Conservation (phyloP, 1,284 basidiomycete genomes). For the Trichosporon sp. region DNA sequence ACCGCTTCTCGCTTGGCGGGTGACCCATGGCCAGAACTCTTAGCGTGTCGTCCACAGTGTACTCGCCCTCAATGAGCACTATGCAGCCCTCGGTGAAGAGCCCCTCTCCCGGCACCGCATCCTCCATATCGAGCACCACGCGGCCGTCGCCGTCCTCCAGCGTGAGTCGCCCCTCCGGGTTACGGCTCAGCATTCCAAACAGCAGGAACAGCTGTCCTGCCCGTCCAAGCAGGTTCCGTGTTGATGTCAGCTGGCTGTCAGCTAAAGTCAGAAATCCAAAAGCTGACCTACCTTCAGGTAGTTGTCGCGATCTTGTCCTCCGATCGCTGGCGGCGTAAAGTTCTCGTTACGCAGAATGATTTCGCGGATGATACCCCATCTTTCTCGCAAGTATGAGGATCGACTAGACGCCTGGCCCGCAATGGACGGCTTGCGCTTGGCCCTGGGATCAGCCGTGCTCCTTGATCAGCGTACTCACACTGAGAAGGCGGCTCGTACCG, state of each 20-base stretch:
- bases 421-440: constrained; percentile 56
- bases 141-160: constrained; percentile 91
- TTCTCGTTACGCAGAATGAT: constrained; percentile 86
- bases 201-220: constrained; percentile 86
- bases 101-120: constrained; percentile 90
- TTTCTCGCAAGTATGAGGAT: constrained; percentile 68
- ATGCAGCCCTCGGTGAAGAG: constrained; percentile 95
- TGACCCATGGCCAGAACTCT: constrained; percentile 92
- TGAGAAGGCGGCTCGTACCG: constrained; percentile 56
- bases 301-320: constrained; percentile 74
- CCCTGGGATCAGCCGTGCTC: constrained; percentile 38
- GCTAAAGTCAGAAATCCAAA: background rate
- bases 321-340: constrained; percentile 88
- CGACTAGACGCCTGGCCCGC: constrained; percentile 76
- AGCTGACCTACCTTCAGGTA: constrained; percentile 67
- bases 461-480: constrained; percentile 8
- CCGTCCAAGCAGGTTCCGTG: constrained; percentile 90
- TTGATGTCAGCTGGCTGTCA: constrained; percentile 74
- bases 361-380: constrained; percentile 68
- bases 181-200: constrained; percentile 85
- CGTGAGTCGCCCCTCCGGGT: constrained; percentile 82
- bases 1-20: constrained; percentile 86
- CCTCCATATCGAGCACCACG: constrained; percentile 83
- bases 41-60: constrained; percentile 83
- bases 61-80: constrained; percentile 92